Percentiles rank a stretch among this genome's conserved stretches.
Conservation (phyloP, 164 flowering plant genomes). For the Hamamelis virginiana region DNA sequence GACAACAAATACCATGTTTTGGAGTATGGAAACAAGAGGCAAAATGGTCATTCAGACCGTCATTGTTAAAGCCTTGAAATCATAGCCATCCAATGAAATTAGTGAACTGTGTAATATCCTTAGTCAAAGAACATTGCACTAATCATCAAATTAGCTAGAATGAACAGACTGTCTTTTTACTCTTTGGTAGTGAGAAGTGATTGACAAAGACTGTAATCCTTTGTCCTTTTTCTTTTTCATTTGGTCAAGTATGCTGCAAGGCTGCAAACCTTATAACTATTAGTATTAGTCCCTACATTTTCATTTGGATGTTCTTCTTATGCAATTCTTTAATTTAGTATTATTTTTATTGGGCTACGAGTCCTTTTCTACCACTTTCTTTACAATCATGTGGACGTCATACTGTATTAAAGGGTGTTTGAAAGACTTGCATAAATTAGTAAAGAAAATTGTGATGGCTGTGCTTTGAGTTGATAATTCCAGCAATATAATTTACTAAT, state of each 20-base stretch:
- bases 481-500: background rate
- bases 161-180: constrained; percentile 5
- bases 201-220: background rate
- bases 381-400: too few species aligned
- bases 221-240: too few species aligned
- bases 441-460: too few species aligned
- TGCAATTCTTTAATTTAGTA: background rate
- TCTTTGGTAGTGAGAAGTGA: background rate
- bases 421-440: too few species aligned
- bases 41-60: constrained; percentile 1
- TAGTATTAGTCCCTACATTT: too few species aligned
- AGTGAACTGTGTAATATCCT: background rate
- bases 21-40: constrained; percentile 9
- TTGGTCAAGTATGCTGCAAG: too few species aligned
- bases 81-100: background rate
- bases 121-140: constrained; percentile 13
- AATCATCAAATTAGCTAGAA: constrained; percentile 5
- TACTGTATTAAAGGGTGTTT: too few species aligned
- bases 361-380: too few species aligned
- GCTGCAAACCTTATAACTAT: too few species aligned
- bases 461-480: background rate
- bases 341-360: too few species aligned
- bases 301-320: too few species aligned
- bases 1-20: constrained; percentile 14
- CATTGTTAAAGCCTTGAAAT: background rate